These are phyloP conservation scores for Plasmodium yoelii DNA, from an alignment of 169 alveolate species.

Conservation along the genomic window DNA sequence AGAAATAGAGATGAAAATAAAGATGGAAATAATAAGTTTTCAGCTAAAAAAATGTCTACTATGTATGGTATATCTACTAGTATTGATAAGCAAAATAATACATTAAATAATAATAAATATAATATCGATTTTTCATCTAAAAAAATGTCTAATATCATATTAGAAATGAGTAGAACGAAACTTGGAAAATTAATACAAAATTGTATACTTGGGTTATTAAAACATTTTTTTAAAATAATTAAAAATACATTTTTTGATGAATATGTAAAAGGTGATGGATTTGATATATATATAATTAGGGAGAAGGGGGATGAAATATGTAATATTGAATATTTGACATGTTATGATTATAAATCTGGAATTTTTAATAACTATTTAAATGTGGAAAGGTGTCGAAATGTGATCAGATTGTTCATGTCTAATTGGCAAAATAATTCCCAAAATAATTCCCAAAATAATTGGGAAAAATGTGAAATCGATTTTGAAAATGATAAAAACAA, in stretches of 20 bases:
- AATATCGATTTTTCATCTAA: no score
- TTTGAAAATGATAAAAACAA: background rate
- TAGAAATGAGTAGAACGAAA: background rate
- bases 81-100: no score
- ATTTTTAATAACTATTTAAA: constrained; percentile 21
- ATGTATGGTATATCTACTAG: no score
- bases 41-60: no score
- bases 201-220: background rate
- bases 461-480: no score
- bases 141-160: no score
- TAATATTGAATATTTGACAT: constrained; percentile 9
- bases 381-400: constrained; percentile 6
- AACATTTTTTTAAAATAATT: background rate
- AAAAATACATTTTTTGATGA: constrained; percentile 2
- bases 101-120: no score
- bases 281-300: constrained; percentile 12
- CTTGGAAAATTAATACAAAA: background rate
- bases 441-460: background rate
- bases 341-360: constrained; percentile 9
- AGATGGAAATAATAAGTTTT: background rate
- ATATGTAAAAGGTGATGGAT: constrained; percentile 13
- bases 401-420: background rate
- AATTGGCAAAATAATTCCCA: background rate
- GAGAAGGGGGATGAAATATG: constrained; percentile 17
- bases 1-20: background rate